Evolutionary conservation across 768 basidiomycete genomes (phyloP), one percentile per base, ranked within the genome.

Genomic region (Lactarius quietus): DNA sequence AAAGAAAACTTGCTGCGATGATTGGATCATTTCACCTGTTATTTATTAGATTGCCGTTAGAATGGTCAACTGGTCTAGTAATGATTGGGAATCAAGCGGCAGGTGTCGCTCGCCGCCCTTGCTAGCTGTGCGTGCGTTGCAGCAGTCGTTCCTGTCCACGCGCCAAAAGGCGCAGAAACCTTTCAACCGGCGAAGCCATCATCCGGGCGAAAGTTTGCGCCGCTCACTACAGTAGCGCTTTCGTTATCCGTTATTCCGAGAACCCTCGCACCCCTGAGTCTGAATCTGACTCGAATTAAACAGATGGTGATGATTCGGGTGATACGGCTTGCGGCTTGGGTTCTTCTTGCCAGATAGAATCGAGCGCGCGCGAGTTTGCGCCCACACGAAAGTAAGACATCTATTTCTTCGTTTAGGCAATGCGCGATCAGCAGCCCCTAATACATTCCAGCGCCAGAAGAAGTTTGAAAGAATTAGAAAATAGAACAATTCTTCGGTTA

Each of bases 21-120:
- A 26, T 26, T 51, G 48, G 26, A 51, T 65, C 64, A 66, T 35
- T 23, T 51, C 26, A 52, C 35, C 48, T 38, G 31, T 57, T 23
- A 45, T 17, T 35, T 56, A 48, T 66, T 66, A 62, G 65, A 66
- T 66, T 61, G 65, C 65, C 60, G 61, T 66, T 62, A 62, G 61
- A 66, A 66, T 62, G 65, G 65, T 66, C 61, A 41, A 65, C 51
- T 65, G 64, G 61, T 61, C 36, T 41, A 61, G 57, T 56, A 66
- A 58, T 66, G 65, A 66, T 66, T 36, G 52, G 65, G 61, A 62
- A 62, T 58, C 61, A n/a, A n/a, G n/a, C 62, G 26, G 23, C 33
- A 38, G 29, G 18, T 33, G 29, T 54, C 52, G 26, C 52, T n/a
- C 18, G 41, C 48, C n/a, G 43, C 41, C 29, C 39, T 64, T 41